Conservation (phyloP, 352 stramenopile genomes). For the Phytopythium helicoides region DNA sequence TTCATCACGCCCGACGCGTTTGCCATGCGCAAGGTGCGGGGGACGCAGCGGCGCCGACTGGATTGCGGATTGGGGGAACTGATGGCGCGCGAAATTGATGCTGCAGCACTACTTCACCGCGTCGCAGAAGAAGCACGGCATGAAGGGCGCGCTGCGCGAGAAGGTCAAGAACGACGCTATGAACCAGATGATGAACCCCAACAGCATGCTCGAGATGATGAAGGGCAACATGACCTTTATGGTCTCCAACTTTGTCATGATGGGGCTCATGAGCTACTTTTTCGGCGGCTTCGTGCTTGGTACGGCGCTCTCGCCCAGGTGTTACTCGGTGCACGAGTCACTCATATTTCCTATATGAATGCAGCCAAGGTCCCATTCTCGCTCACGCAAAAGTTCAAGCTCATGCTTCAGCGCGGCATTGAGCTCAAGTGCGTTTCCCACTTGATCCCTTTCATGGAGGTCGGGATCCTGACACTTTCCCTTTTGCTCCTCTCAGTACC, state of each 20-base stretch:
- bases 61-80: background rate
- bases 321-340: background rate
- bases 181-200: constrained; percentile 95
- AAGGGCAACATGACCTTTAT: constrained; percentile 99
- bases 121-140: constrained; percentile 86
- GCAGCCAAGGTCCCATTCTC: constrained; percentile 97
- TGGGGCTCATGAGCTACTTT: constrained; percentile 98
- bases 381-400: constrained; percentile 97
- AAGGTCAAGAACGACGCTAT: constrained; percentile 89
- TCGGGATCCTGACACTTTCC: constrained; percentile 3
- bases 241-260: constrained; percentile 99
- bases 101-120: constrained; percentile 82
- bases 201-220: constrained; percentile 98
- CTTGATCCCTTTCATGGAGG: background rate
- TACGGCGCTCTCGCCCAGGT: constrained; percentile 15
- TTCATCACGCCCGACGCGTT: constrained; percentile 86
- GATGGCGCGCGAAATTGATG: too few species aligned
- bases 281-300: constrained; percentile 97
- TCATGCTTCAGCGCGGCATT: constrained; percentile 97
- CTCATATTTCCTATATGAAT: background rate
- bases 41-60: background rate
- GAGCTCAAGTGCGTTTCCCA: constrained; percentile 79
- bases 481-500: constrained; percentile 46
- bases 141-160: constrained; percentile 80
- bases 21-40: constrained; percentile 79